Percentiles rank a stretch among this genome's conserved stretches.
These are phyloP conservation scores for Lathyrus aphaca DNA, from an alignment of 306 rosid species.

Conservation along the genomic window DNA sequence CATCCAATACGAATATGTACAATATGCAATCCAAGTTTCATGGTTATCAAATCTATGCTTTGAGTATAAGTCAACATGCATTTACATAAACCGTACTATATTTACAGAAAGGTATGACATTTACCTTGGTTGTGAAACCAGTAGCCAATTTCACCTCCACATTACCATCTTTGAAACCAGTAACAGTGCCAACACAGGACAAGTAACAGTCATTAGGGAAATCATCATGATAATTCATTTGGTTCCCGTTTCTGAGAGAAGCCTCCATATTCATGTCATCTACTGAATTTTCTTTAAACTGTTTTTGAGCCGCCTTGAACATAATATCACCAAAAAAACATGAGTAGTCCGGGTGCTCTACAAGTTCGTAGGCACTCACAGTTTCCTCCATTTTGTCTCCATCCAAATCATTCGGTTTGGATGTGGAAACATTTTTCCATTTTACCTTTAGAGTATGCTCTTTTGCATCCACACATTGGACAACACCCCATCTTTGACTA, in stretches of 20 bases:
- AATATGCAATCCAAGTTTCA: background rate
- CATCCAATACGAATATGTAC: background rate
- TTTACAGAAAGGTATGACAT: slow-evolving; percentile 25
- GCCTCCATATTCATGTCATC: slow-evolving; percentile 45
- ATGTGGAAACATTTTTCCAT: slow-evolving; percentile 56
- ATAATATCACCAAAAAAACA: slow-evolving; percentile 86
- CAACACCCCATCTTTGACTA: slow-evolving; percentile 89
- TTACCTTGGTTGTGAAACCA: slow-evolving; percentile 79
- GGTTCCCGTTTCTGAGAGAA: slow-evolving; percentile 42
- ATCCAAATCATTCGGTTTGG: slow-evolving; percentile 47
- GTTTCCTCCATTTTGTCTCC: slow-evolving; percentile 67
- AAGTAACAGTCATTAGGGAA: slow-evolving; percentile 54
- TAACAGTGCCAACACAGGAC: slow-evolving; percentile 68
- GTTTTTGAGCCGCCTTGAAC: slow-evolving; percentile 69
- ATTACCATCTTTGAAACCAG: slow-evolving; percentile 65
- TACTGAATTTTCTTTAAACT: slow-evolving; percentile 47
- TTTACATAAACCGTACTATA: slow-evolving; percentile 11
- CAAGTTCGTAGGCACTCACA: slow-evolving; percentile 88
- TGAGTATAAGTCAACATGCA: background rate
- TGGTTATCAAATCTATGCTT: slow-evolving; percentile 16
- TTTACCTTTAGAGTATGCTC: slow-evolving; percentile 77
- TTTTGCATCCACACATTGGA: slow-evolving; percentile 80
- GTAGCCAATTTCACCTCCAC: slow-evolving; percentile 93
- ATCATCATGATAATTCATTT: slow-evolving; percentile 43
- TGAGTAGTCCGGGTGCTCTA: slow-evolving; percentile 90